These are phyloP conservation scores for Amauroascus verrucosus DNA, from an alignment of 2,329 filamentous ascomycete species.

Conservation along the genomic window DNA sequence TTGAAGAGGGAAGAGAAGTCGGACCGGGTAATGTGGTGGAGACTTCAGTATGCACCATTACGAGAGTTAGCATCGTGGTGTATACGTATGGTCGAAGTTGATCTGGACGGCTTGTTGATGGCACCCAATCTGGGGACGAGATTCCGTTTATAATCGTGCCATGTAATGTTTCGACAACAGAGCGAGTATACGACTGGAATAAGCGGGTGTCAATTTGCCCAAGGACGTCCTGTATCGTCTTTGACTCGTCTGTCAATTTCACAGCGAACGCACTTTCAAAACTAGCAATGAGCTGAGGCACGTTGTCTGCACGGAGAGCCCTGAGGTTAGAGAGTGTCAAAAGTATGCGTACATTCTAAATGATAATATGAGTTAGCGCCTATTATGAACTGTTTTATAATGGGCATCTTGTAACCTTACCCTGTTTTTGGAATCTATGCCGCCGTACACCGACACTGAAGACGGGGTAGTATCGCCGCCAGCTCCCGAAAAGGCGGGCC, in stretches of 20 bases:
- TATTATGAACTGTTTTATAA: neutral
- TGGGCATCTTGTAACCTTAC: constrained; percentile 29
- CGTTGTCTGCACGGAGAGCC: constrained; percentile 66
- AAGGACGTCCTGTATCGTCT: constrained; percentile 82
- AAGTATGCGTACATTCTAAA: constrained; percentile 79
- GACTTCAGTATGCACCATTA: constrained; percentile 84
- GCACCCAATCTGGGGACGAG: constrained; percentile 59
- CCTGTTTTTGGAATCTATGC: constrained; percentile 44
- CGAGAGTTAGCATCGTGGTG: constrained; percentile 69
- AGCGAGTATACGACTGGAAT: constrained; percentile 84
- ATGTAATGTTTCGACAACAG: constrained; percentile 58
- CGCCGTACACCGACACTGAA: constrained; percentile 38
- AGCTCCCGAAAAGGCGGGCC: constrained; percentile 23
- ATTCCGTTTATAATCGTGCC: constrained; percentile 65
- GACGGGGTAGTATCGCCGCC: constrained; percentile 28
- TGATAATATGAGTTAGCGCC: neutral
- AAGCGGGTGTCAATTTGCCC: constrained; percentile 81
- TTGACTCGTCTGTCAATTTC: constrained; percentile 85
- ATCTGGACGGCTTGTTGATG: constrained; percentile 49
- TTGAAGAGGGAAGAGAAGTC: constrained; percentile 62
- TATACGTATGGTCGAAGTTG: constrained; percentile 85
- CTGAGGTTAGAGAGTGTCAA: constrained; percentile 89
- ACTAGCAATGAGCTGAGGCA: constrained; percentile 78
- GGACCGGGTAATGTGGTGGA: constrained; percentile 59
- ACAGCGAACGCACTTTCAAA: constrained; percentile 93